Conservation (phyloP, 2,329 filamentous ascomycete species). For the Colletotrichum incanum region DNA sequence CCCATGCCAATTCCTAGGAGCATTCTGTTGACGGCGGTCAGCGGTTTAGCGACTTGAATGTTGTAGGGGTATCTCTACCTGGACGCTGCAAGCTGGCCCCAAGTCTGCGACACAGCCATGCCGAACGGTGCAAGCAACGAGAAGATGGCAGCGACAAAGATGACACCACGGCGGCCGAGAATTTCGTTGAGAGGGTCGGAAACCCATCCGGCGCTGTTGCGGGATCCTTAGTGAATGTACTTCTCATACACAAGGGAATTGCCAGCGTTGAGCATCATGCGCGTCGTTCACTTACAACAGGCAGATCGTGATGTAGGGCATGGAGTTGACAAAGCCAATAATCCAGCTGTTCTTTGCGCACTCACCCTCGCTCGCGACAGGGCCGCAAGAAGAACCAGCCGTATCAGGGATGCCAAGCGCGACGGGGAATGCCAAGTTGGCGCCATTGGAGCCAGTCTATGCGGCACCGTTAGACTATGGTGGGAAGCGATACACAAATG, state of each 20-base stretch:
- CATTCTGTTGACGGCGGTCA: slow-evolving; percentile 46
- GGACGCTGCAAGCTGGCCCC: slow-evolving; percentile 70
- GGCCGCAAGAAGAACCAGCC: slow-evolving; percentile 50
- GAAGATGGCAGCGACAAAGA: slow-evolving; percentile 75
- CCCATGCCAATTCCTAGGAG: slow-evolving; percentile 76
- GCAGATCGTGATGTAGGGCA: slow-evolving; percentile 59
- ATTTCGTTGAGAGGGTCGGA: slow-evolving; percentile 74
- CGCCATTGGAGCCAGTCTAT: slow-evolving; percentile 63
- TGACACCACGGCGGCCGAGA: slow-evolving; percentile 74
- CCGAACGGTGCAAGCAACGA: slow-evolving; percentile 75
- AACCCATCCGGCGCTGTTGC: slow-evolving; percentile 69
- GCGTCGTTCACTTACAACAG: slow-evolving; percentile 55
- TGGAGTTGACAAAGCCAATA: slow-evolving; percentile 72
- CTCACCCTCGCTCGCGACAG: slow-evolving; percentile 54
- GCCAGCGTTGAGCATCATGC: not conserved
- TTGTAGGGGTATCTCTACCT: slow-evolving; percentile 54
- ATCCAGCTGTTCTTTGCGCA: slow-evolving; percentile 70
- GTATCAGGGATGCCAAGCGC: slow-evolving; percentile 60
- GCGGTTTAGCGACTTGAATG: not conserved
- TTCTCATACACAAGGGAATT: not conserved
- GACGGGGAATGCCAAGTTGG: slow-evolving; percentile 62
- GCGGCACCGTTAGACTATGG: slow-evolving; percentile 1
- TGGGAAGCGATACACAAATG: not conserved
- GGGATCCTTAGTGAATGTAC: not conserved
- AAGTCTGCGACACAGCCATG: slow-evolving; percentile 71